Evolutionary conservation across 352 stramenopile genomes (phyloP), one percentile per base, ranked within the genome.

Genomic region (Globisporangium middletonii): DNA sequence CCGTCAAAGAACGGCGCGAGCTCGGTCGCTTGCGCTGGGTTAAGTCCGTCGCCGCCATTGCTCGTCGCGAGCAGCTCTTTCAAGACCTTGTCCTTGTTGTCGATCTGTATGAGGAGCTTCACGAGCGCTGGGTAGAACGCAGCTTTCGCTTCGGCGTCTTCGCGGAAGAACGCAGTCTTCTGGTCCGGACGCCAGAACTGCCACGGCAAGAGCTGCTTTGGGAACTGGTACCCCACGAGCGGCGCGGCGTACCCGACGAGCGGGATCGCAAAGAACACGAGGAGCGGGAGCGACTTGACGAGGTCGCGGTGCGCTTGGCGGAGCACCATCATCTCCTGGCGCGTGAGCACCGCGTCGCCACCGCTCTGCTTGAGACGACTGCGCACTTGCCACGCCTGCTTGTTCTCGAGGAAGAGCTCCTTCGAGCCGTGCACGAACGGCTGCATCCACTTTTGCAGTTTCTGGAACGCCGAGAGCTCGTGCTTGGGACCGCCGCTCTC

Each of bases 101-200:
- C 63, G 55, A 93, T 86, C 66, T 86, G 76, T 54, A 73, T 59
- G 30, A 94, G 64, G 30, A 87, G 59, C 28, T 83, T 50, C 4
- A 74, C 54, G 37, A 94, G 64, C 55, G 86, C 57, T 6, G 77
- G 75, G 64, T 92, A 89, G 57, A 75, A 88, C 23, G 53, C 54
- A 6, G 82, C 72, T 28, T 78, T 71, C 16, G 73, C 59, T 15
- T 71, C 53, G 1, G 77, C 82, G 55, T 93, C 79, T 53, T 92
- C 70, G 9, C 63, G 67, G 23, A 93, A 74, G 67, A 94, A 94
- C 63, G 86, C 71, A n/a, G 80, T 89, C 66, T 88, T 89, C 51
- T 94, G 82, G 18, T 88, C 81, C 1, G 83, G 68, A 7, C 82
- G 73, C 85, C 85, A 94, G 68, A 94, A 94, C 65, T 94, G 85